A percentile compares a stretch with the other conserved stretches of the same genome.
These are phyloP conservation scores for Raffaelea albimanens DNA, from an alignment of 2,329 filamentous ascomycete genomes.

Conservation along the genomic window DNA sequence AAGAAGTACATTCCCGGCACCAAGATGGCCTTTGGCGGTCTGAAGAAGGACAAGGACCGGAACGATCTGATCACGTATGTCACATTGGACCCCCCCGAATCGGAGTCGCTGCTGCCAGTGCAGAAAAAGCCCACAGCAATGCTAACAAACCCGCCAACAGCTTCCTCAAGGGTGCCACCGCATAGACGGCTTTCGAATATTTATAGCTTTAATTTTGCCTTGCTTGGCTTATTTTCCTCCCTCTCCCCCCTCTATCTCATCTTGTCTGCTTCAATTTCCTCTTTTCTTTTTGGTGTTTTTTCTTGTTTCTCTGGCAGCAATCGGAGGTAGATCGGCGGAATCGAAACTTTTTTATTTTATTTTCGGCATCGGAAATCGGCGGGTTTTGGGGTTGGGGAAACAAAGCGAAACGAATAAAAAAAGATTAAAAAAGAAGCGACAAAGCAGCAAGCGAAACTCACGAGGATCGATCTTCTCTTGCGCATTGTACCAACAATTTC, in stretches of 20 bases:
- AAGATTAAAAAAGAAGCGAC: too few species aligned
- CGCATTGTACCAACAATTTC: too few species aligned
- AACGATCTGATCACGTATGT: constrained; percentile 96
- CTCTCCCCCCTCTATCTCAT: too few species aligned
- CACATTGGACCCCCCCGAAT: neutral
- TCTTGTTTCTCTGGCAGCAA: neutral
- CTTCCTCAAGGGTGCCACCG: constrained; percentile 61
- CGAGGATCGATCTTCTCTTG: too few species aligned
- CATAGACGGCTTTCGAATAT: constrained; percentile 33
- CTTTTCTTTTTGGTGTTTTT: neutral
- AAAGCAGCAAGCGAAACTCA: too few species aligned
- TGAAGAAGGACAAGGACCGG: constrained; percentile 99
- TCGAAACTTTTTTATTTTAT: too few species aligned
- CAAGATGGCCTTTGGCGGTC: constrained; percentile 99
- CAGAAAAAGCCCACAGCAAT: neutral
- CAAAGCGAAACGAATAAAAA: too few species aligned
- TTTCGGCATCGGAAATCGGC: too few species aligned
- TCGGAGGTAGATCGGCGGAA: too few species aligned
- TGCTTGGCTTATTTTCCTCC: too few species aligned
- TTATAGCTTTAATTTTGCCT: neutral
- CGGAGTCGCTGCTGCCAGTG: neutral
- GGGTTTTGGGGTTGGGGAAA: too few species aligned
- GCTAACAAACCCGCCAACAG: constrained; percentile 23
- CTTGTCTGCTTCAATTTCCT: neutral
- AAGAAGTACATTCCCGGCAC: constrained; percentile 99